phyloP scores from a whole-genome alignment of 345 rosid genomes.

The Alliaria petiolata region DNA sequence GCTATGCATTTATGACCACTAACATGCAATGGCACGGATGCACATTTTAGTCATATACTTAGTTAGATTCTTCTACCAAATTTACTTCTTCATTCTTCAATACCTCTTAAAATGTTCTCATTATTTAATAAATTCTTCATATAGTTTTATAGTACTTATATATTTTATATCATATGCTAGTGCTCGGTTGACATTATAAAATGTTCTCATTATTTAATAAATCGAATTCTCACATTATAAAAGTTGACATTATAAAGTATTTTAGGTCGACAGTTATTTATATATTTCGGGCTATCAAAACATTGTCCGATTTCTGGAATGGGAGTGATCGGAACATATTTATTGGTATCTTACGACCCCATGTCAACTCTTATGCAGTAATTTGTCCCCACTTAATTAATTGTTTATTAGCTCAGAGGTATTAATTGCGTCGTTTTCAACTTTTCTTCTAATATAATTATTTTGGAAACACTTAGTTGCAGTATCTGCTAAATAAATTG shows the following conservation, averaged over 20 bases:
- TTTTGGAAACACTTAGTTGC: not conserved
- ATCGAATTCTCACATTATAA: not conserved
- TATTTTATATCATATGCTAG: not conserved
- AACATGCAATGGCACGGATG: conserved; percentile 35
- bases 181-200: not conserved
- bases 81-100: conserved; percentile 3
- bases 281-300: not conserved
- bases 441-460: not conserved
- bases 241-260: not conserved
- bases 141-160: not conserved
- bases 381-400: conserved; percentile 37
- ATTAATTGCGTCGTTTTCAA: conserved; percentile 1
- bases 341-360: conserved; percentile 35
- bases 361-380: conserved; percentile 37
- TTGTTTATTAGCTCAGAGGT: not conserved
- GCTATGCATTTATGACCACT: conserved; percentile 32
- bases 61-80: conserved; percentile 14
- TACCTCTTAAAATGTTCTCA: not conserved
- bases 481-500: not conserved
- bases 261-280: not conserved
- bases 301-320: not conserved
- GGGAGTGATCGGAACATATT: conserved; percentile 19
- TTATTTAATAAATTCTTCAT: not conserved
- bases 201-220: not conserved
- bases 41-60: not conserved